phyloP scores from a whole-genome alignment of 1,139 yeast genomes.

The Kurtzmaniella quercitrusa region DNA sequence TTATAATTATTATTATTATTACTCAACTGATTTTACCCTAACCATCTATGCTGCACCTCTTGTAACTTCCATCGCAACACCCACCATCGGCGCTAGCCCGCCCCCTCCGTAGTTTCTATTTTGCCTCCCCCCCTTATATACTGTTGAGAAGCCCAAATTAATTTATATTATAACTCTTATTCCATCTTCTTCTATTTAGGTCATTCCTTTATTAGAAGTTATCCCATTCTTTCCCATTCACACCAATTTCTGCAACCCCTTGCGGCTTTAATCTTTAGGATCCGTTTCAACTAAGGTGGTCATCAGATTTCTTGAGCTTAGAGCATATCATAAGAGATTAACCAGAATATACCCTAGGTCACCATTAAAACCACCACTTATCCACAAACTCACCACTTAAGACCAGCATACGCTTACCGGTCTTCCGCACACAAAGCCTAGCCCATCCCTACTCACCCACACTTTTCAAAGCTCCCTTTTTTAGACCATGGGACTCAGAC shows the following conservation, averaged over 20 bases:
- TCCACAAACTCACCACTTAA: no score
- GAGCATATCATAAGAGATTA: no score
- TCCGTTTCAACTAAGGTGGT: no score
- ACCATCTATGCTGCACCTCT: slow-evolving; percentile 1
- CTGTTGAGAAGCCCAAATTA: not conserved
- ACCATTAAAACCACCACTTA: no score
- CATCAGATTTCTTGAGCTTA: no score
- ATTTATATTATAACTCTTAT: not conserved
- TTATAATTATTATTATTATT: not conserved
- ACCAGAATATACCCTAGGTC: no score
- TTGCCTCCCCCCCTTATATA: not conserved
- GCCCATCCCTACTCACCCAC: not conserved
- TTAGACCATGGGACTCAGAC: slow-evolving; percentile 31
- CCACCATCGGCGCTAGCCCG: not conserved
- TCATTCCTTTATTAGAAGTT: no score
- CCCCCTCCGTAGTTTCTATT: slow-evolving; percentile 1
- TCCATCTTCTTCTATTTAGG: no score
- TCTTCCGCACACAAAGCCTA: not conserved
- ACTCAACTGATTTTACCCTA: not conserved
- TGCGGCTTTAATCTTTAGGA: no score
- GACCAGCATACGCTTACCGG: no score
- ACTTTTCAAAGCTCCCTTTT: not conserved
- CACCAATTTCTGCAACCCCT: not conserved
- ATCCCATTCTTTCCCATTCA: no score
- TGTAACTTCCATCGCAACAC: not conserved